Base-by-base conservation (phyloP, 371 early-diverging fungal genomes). In the Saksenaea vasiformis region DNA sequence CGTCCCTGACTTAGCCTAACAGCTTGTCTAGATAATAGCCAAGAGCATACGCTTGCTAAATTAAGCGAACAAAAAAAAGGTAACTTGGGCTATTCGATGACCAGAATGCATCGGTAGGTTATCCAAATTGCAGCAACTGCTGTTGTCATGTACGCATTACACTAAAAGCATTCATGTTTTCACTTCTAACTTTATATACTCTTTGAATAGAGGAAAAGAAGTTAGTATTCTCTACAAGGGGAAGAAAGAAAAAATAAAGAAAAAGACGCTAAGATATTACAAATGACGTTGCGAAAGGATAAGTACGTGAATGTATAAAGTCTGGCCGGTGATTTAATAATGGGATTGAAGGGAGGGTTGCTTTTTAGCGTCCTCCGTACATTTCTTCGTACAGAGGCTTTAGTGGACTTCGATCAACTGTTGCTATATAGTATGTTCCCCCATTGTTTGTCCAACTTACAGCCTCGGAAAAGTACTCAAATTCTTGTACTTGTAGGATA, bases 391-490 rank as follows among this genome's bases (percentile, higher is more conserved):
- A 86, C 56, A 89, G 92, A 19, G 80, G 79, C 27, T 83, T 78
- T 24, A 93, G 69, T 2, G 87, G 79, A 14, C 80, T 68, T 54
- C 95, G 87, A 67, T 94, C 91, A 15, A 95, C 88, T 22, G 92
- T 93, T 53, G 94, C 92, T 35, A 96, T 85, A 72, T 85, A 96
- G 71, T 91, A 97, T 35, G 84, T 79, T 5, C 96, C 97, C 19
- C 92, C 89, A 66, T 90, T 94, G 65, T 87, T 89, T 51, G 96
- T 96, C 98, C 98, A 97, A 41, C 93, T 92, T 17, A 96, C 96
- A 15, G 90, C 86, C 68, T 93, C 92, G 26, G 88, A 88, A 60
- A 85, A 90, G 74, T 95, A 96, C 17, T 85, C 86, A 64, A 87
- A 87, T 61, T 88, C 74, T 59, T 91, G 83, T 24, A 92, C 91